Evolutionary conservation across 345 rosid species (phyloP), one percentile per base, ranked within the genome.

Genomic region (Pseudoturritis turrita): DNA sequence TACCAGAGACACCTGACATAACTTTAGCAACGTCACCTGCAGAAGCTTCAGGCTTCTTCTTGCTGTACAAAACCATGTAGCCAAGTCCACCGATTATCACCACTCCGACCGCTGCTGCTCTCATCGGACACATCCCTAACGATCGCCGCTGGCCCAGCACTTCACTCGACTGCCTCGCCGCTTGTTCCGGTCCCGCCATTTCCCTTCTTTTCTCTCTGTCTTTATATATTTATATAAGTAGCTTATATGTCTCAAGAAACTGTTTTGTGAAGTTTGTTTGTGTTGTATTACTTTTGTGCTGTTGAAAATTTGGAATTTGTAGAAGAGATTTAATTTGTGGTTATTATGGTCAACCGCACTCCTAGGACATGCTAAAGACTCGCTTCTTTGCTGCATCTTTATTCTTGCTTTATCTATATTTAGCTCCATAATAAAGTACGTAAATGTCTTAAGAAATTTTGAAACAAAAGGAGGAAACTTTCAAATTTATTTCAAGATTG

Each of bases 1-100:
- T 54, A 35, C 58, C 56, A 39, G 80, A 71, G 3, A 82, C 78
- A 1, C 88, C 88, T 25, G 82, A 41, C 0, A 84, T 39, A 69
- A 84, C 96, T 69, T 81, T 88, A 41, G 92, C 96, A 1, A 87
- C 96, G 3, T 90, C 98, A 10, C 80, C 43, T 0, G 92, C 96
- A 0, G 90, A 68, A 26, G 81, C 75, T 73, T 78, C 81, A 14
- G 78, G 81, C 25, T 78, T 78, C 78, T 78, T 78, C 41, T 78
- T 85, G 68, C 86, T 52, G 36, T 75, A 87, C 70, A 88, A 62
- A 10, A 83, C 86, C 0, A 78, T 40, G 79, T 80, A 92, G 3
- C 88, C 92, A 23, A 87, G 19, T 10, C 81, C 53, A 35, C 79
- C 82, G 0, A 73, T 79, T 21, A 78, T 17, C 3, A 74, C 83